A percentile compares a stretch with the other conserved stretches of the same genome.
These are phyloP conservation scores for Vitis rotundifolia DNA, from an alignment of 164 flowering plant genomes.

Conservation along the genomic window DNA sequence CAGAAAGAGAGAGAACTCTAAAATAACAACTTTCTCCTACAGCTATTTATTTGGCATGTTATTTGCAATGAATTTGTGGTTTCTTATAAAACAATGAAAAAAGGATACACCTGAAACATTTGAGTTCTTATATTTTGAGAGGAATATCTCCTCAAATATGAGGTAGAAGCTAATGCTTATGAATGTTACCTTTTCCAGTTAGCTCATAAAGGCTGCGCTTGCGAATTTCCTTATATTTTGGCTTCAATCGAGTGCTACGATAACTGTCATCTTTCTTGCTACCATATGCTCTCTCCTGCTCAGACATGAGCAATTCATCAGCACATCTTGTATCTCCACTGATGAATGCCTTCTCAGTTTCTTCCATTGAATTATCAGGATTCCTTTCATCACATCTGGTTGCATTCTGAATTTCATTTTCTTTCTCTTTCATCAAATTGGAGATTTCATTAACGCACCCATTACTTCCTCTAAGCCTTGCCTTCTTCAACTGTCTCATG, in stretches of 20 bases:
- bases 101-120: too few species aligned
- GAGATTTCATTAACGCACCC: conserved; percentile 6
- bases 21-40: too few species aligned
- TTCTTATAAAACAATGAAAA: too few species aligned
- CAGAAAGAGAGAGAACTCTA: too few species aligned
- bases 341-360: conserved; percentile 14
- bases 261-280: conserved; percentile 7
- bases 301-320: conserved; percentile 11
- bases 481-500: conserved; percentile 16
- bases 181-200: conserved; percentile 28
- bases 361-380: conserved; percentile 7
- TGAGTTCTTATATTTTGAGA: too few species aligned
- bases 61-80: too few species aligned
- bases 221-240: conserved; percentile 41
- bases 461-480: conserved; percentile 10
- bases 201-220: conserved; percentile 57
- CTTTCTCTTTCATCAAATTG: conserved; percentile 20
- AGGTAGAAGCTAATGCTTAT: too few species aligned
- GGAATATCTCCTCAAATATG: too few species aligned
- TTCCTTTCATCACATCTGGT: conserved; percentile 12
- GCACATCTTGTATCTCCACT: conserved; percentile 13
- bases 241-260: conserved; percentile 20
- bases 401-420: conserved; percentile 11
- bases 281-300: conserved; percentile 15
- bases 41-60: too few species aligned